Percentiles rank a stretch among this genome's conserved stretches.
Evolutionary conservation across 2,329 filamentous ascomycete genomes (phyloP).

Genomic region (Colletotrichum salicis): DNA sequence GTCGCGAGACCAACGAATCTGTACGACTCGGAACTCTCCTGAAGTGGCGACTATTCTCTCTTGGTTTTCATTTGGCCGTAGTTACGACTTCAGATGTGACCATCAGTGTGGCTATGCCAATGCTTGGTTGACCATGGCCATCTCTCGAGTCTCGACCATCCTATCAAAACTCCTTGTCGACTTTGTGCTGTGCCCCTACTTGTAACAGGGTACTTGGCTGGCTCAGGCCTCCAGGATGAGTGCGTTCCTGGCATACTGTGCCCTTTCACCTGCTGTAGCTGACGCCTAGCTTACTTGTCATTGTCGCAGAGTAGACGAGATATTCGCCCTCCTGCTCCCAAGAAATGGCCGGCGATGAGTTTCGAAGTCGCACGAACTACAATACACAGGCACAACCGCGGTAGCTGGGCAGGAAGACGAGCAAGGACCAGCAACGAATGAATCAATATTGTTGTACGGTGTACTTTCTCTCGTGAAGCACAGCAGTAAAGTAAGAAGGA

Average conservation of each 20-base stretch:
- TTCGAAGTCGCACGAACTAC: neutral
- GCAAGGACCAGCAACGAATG: neutral
- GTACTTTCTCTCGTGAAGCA: neutral
- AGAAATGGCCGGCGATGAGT: neutral
- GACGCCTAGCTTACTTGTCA: neutral
- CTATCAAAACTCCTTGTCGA: neutral
- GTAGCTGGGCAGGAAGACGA: neutral
- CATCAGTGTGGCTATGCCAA: neutral
- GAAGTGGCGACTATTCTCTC: neutral
- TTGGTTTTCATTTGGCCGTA: neutral
- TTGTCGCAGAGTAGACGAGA: neutral
- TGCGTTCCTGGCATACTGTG: neutral
- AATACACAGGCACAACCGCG: neutral
- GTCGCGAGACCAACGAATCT: neutral
- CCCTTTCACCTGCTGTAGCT: neutral
- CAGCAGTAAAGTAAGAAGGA: neutral
- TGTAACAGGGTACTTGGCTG: neutral
- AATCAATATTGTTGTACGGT: neutral
- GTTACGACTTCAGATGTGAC: neutral
- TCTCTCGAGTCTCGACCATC: neutral
- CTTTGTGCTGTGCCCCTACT: neutral
- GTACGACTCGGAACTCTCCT: neutral
- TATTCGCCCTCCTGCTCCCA: neutral
- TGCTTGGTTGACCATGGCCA: neutral
- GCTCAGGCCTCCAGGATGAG: neutral